Evolutionary conservation across 2,329 filamentous ascomycete species (phyloP).

Genomic region (Raffaelea deltoideospora): DNA sequence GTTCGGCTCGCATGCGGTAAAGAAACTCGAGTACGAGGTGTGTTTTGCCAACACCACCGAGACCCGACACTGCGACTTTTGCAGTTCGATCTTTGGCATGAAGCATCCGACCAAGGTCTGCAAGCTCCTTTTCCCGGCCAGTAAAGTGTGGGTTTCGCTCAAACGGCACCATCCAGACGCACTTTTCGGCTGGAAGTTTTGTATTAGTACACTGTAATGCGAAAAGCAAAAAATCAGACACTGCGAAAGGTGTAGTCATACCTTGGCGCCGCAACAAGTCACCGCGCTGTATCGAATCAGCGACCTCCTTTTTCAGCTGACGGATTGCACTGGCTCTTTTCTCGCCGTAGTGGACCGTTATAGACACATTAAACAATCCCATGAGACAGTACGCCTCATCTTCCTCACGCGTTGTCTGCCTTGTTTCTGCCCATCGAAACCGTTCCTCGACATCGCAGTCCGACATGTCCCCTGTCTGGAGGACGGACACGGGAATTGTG

Average conservation of each 20-base stretch:
- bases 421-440: neutral
- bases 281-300: neutral
- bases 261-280: neutral
- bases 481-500: neutral
- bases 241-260: neutral
- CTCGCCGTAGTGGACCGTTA: constrained; percentile 5
- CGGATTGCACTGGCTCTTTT: constrained; percentile 4
- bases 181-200: neutral
- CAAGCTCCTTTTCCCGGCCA: constrained; percentile 10
- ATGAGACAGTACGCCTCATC: constrained; percentile 2
- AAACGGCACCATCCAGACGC: constrained; percentile 9
- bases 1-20: constrained; percentile 12
- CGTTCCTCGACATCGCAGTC: neutral
- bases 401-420: constrained; percentile 3
- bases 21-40: constrained; percentile 21
- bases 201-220: neutral
- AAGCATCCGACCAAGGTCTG: constrained; percentile 6
- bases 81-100: constrained; percentile 12
- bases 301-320: constrained; percentile 6
- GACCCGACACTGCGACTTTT: constrained; percentile 14
- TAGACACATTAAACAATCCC: constrained; percentile 2
- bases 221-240: neutral
- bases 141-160: constrained; percentile 13
- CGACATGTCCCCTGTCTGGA: neutral
- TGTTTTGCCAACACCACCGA: constrained; percentile 23